Evolutionary conservation across 1,284 basidiomycete genomes (phyloP).

Genomic region (Ganoderma resinaceum): DNA sequence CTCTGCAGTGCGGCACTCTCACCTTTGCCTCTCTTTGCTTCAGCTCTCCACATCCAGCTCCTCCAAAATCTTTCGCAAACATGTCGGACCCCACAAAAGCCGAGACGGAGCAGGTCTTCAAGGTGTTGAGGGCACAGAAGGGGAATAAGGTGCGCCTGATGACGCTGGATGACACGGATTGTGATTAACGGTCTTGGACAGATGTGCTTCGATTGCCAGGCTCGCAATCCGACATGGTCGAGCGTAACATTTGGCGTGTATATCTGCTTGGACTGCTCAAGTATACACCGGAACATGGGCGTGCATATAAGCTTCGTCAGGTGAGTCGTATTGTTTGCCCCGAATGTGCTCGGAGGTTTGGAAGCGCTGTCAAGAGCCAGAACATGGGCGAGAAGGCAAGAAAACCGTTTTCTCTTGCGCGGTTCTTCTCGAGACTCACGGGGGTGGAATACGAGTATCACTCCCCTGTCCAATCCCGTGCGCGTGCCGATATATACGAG

Average conservation of each 20-base stretch:
- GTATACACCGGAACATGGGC: conserved; percentile 95
- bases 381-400: no score
- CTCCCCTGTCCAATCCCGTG: no score
- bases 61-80: not conserved
- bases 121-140: conserved; percentile 80
- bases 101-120: conserved; percentile 83
- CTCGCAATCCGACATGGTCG: conserved; percentile 98
- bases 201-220: conserved; percentile 97
- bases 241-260: conserved; percentile 97
- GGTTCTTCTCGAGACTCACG: no score
- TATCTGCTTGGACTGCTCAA: conserved; percentile 98
- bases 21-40: conserved; percentile 1
- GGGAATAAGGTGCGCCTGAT: conserved; percentile 78
- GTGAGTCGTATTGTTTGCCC: conserved; percentile 54
- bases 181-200: conserved; percentile 44
- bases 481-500: no score
- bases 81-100: conserved; percentile 80
- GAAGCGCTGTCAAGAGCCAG: not conserved
- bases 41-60: not conserved
- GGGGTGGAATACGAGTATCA: no score
- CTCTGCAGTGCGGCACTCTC: not conserved
- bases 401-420: no score
- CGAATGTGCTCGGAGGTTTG: not conserved
- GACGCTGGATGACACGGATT: not conserved
- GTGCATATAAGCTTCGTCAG: conserved; percentile 98